phyloP scores from a whole-genome alignment of 139 green algal genomes.

The Gonium pectorale region DNA sequence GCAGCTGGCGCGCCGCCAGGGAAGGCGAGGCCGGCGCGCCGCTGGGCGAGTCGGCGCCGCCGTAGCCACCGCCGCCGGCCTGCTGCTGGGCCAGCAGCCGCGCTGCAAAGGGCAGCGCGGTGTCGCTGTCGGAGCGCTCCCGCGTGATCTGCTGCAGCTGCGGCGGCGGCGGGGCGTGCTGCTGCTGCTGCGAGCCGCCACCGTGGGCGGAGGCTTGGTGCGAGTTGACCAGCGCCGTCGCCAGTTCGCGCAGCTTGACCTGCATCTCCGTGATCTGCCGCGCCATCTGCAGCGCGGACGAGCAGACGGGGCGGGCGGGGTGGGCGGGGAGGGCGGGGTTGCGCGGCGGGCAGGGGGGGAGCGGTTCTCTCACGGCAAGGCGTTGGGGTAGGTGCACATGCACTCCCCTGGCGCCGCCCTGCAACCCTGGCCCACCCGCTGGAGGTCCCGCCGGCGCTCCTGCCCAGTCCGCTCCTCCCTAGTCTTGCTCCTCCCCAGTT shows the following conservation, averaged over 20 bases:
- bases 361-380: too few relatives aligned
- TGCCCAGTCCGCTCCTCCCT: background rate
- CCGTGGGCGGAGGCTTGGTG: too few relatives aligned
- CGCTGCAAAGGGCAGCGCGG: slow-evolving; percentile 24
- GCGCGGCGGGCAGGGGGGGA: too few relatives aligned
- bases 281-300: slow-evolving; percentile 20
- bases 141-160: background rate
- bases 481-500: background rate
- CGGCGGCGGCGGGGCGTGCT: background rate
- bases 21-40: slow-evolving; percentile 15
- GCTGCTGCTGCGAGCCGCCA: background rate
- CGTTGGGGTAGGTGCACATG: too few relatives aligned
- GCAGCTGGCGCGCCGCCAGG: background rate
- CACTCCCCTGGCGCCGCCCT: background rate
- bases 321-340: background rate
- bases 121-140: slow-evolving; percentile 9
- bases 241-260: slow-evolving; percentile 13
- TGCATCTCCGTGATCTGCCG: slow-evolving; percentile 50
- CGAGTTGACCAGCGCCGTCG: background rate
- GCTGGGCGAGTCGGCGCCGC: background rate
- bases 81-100: slow-evolving; percentile 34
- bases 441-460: background rate
- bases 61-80: background rate
- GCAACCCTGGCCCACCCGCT: background rate
- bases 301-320: background rate